Evolutionary conservation across 176 grass and related monocot species (phyloP).

Genomic region (Puya raimondii): DNA sequence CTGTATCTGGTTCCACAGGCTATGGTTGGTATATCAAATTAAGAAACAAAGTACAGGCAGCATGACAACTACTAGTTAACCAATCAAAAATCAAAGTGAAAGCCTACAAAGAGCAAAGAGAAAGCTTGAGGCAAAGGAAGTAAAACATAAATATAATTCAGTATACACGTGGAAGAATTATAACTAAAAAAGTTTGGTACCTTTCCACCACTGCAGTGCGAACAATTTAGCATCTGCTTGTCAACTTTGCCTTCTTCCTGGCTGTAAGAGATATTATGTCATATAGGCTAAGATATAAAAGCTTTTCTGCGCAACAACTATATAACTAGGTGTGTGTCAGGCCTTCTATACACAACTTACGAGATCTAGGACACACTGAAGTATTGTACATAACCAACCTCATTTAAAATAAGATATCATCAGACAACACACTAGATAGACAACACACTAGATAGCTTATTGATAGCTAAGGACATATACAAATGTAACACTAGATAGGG

Average conservation of each 20-base stretch:
- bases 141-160: background rate
- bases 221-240: background rate
- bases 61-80: background rate
- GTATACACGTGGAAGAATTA: background rate
- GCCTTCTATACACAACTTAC: no score
- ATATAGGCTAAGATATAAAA: background rate
- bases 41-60: background rate
- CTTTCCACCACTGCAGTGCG: background rate
- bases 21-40: background rate
- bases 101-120: background rate
- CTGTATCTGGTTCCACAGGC: background rate
- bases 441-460: no score
- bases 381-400: no score
- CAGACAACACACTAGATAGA: no score
- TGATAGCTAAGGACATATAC: no score
- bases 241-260: background rate
- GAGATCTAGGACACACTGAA: no score
- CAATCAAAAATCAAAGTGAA: background rate
- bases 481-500: no score
- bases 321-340: background rate
- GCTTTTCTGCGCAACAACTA: background rate
- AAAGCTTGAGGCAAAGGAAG: background rate
- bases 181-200: background rate
- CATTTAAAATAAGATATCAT: no score
- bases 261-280: background rate